Conservation (phyloP, 176 grass and related monocot species). For the Lolium perenne region DNA sequence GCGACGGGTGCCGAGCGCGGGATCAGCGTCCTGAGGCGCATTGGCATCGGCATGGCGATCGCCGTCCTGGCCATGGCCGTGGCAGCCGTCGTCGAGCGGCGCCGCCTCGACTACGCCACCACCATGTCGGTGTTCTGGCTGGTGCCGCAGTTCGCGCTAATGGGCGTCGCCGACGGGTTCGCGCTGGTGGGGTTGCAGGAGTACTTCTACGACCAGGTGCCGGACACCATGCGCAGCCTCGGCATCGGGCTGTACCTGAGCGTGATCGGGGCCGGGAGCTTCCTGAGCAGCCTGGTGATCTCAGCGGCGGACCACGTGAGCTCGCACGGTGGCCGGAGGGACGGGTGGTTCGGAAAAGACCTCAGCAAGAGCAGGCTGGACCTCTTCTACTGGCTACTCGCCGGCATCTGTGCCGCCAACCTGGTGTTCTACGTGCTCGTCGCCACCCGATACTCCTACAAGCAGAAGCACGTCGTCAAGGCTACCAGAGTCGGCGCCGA, state of each 20-base stretch:
- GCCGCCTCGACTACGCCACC: slow-evolving; percentile 18
- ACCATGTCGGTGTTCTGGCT: slow-evolving; percentile 67
- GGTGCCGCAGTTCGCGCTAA: slow-evolving; percentile 68
- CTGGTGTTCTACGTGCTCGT: slow-evolving; percentile 56
- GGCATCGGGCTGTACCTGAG: slow-evolving; percentile 82
- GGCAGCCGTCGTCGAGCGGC: slow-evolving; percentile 59
- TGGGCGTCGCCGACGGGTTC: slow-evolving; percentile 78
- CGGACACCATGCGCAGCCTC: slow-evolving; percentile 80
- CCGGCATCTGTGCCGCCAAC: slow-evolving; percentile 48
- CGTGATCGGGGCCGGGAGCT: slow-evolving; percentile 73
- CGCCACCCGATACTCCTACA: slow-evolving; percentile 75
- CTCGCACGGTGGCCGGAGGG: slow-evolving; percentile 1
- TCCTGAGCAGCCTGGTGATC: slow-evolving; percentile 74
- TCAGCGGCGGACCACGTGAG: slow-evolving; percentile 53
- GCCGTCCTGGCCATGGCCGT: slow-evolving; percentile 41
- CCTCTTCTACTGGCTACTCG: slow-evolving; percentile 77
- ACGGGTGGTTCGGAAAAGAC: slow-evolving; percentile 76
- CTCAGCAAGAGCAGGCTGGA: slow-evolving; percentile 68
- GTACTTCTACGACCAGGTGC: slow-evolving; percentile 93
- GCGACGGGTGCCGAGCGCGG: slow-evolving; percentile 65
- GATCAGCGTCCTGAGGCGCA: slow-evolving; percentile 71
- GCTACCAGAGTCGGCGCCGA: slow-evolving; percentile 40
- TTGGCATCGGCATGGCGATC: slow-evolving; percentile 71
- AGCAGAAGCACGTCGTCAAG: slow-evolving; percentile 46
- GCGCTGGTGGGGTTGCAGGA: slow-evolving; percentile 83